Evolutionary conservation across 2,329 filamentous ascomycete species (phyloP).

Genomic region (Penicillium verrucosum): DNA sequence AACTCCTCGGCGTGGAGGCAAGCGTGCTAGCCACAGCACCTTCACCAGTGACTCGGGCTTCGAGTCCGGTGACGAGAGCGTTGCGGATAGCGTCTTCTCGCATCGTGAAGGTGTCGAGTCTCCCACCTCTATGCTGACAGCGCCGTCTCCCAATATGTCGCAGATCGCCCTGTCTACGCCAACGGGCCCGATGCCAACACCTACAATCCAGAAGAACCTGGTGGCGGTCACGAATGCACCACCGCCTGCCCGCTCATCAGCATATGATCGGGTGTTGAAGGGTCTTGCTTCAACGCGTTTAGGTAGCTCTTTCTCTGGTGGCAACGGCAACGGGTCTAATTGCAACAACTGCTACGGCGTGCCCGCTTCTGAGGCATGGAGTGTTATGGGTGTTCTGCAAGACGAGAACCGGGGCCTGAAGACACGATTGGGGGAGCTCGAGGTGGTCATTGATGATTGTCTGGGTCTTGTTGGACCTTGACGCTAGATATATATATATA

Average conservation of each 20-base stretch:
- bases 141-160: slow-evolving; percentile 38
- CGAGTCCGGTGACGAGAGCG: slow-evolving; percentile 56
- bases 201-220: slow-evolving; percentile 33
- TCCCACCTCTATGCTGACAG: slow-evolving; percentile 35
- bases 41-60: slow-evolving; percentile 56
- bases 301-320: slow-evolving; percentile 29
- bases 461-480: slow-evolving; percentile 50
- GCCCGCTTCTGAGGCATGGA: slow-evolving; percentile 51
- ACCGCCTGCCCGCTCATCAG: slow-evolving; percentile 29
- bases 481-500: not conserved
- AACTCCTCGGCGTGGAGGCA: slow-evolving; percentile 32
- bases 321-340: slow-evolving; percentile 29
- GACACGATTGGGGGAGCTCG: slow-evolving; percentile 51
- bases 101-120: slow-evolving; percentile 35
- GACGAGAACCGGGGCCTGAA: slow-evolving; percentile 56
- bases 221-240: slow-evolving; percentile 22
- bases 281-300: slow-evolving; percentile 37
- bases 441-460: slow-evolving; percentile 55
- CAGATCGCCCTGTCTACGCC: slow-evolving; percentile 31
- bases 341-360: slow-evolving; percentile 44
- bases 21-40: slow-evolving; percentile 41
- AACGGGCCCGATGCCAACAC: slow-evolving; percentile 29
- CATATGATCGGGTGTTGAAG: slow-evolving; percentile 46
- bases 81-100: slow-evolving; percentile 49
- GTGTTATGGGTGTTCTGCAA: slow-evolving; percentile 50